Percentiles rank a stretch among this genome's conserved stretches.
phyloP scores from a whole-genome alignment of 192 early-diverging fungal genomes.

The Backusella liffmaniae region DNA sequence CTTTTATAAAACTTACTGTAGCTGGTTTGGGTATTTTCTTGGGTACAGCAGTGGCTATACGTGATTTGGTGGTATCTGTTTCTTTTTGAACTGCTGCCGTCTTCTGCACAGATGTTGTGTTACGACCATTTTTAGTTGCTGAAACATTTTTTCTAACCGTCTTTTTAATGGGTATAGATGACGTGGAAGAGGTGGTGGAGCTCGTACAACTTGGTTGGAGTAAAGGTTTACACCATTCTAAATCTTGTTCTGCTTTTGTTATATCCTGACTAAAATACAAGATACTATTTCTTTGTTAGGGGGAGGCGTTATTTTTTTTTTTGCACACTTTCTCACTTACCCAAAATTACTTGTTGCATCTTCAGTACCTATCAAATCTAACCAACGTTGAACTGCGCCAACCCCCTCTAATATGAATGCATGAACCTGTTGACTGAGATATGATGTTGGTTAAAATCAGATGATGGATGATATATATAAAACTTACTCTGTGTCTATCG shows the following conservation, averaged over 20 bases:
- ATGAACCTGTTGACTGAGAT: background rate
- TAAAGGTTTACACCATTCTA: conserved; percentile 2
- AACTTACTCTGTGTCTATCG: background rate
- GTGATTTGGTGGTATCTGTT: conserved; percentile 5
- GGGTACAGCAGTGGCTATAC: background rate
- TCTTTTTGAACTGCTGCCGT: background rate
- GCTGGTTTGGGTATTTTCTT: background rate
- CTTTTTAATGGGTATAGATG: conserved; percentile 7
- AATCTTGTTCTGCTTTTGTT: background rate
- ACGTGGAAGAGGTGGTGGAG: background rate
- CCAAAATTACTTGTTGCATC: background rate
- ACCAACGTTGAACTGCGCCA: conserved; percentile 11
- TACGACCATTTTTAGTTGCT: background rate
- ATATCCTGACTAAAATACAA: conserved; percentile 1
- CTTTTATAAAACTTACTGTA: background rate
- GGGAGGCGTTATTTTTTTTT: background rate
- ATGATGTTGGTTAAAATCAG: too few relatives aligned
- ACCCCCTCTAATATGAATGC: conserved; percentile 14
- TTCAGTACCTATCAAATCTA: background rate
- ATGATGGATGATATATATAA: background rate
- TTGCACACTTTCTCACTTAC: background rate
- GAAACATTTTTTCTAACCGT: background rate
- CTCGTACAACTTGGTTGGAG: background rate
- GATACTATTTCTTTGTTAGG: background rate
- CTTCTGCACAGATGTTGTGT: background rate